Conservation (phyloP, 139 green algal species). For the Chlamydomonas sphaeroides region DNA sequence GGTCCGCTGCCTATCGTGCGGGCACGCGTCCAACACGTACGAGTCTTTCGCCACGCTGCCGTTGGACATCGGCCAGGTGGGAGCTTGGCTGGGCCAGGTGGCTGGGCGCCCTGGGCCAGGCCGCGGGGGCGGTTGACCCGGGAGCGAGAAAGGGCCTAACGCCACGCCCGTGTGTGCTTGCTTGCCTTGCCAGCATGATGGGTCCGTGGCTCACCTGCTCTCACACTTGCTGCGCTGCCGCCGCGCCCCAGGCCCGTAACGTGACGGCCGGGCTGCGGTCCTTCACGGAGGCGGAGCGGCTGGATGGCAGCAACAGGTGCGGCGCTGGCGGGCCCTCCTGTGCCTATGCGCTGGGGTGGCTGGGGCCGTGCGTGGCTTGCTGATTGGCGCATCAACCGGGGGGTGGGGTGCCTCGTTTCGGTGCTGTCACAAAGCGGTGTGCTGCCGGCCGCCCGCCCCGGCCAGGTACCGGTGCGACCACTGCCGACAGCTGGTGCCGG, state of each 20-base stretch:
- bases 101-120: too few relatives aligned
- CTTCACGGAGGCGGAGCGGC: constrained; percentile 78
- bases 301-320: constrained; percentile 74
- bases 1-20: constrained; percentile 85
- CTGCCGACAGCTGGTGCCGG: constrained; percentile 56
- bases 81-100: too few relatives aligned
- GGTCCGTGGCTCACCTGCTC: too few relatives aligned
- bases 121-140: too few relatives aligned
- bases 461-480: constrained; percentile 62
- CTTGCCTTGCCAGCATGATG: too few relatives aligned
- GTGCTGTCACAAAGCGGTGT: not conserved
- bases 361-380: too few relatives aligned
- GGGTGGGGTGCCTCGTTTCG: not conserved
- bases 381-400: too few relatives aligned
- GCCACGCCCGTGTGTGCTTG: too few relatives aligned
- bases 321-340: too few relatives aligned
- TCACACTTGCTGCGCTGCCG: too few relatives aligned
- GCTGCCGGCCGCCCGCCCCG: too few relatives aligned
- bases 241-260: constrained; percentile 6
- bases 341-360: not conserved
- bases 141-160: too few relatives aligned
- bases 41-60: constrained; percentile 90
- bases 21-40: constrained; percentile 82
- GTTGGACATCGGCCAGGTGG: constrained; percentile 79
- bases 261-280: constrained; percentile 64